phyloP scores from a whole-genome alignment of 495 filamentous ascomycete species.

The Lineolata rhizophorae region DNA sequence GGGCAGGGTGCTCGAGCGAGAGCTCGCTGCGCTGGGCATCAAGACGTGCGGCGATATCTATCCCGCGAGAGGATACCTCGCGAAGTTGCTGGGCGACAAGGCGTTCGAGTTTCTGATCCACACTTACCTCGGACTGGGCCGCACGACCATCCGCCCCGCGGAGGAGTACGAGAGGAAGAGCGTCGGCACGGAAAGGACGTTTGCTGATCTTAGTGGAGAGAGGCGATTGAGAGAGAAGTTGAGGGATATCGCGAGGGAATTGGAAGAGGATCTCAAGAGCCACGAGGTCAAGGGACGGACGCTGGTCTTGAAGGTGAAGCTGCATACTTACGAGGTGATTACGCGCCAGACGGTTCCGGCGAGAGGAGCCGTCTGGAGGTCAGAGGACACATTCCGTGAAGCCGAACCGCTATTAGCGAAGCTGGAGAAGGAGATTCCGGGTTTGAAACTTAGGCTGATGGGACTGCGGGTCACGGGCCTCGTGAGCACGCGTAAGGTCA shows the following conservation, averaged over 20 bases:
- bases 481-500: slow-evolving; percentile 55
- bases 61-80: slow-evolving; percentile 44
- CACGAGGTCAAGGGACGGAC: slow-evolving; percentile 78
- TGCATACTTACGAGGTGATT: slow-evolving; percentile 81
- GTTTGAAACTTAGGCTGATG: slow-evolving; percentile 67
- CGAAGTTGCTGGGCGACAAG: slow-evolving; percentile 74
- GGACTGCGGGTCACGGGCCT: slow-evolving; percentile 75
- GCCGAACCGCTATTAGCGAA: slow-evolving; percentile 66
- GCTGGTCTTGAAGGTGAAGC: slow-evolving; percentile 74
- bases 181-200: slow-evolving; percentile 85
- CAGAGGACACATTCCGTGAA: slow-evolving; percentile 69
- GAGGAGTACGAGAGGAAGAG: slow-evolving; percentile 86
- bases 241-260: slow-evolving; percentile 54
- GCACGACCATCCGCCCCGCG: slow-evolving; percentile 70
- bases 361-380: slow-evolving; percentile 41
- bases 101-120: slow-evolving; percentile 67
- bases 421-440: slow-evolving; percentile 66
- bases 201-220: slow-evolving; percentile 53
- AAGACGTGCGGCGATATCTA: slow-evolving; percentile 84
- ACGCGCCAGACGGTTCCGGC: slow-evolving; percentile 60
- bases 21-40: slow-evolving; percentile 70
- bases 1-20: slow-evolving; percentile 82
- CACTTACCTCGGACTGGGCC: slow-evolving; percentile 67
- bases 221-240: slow-evolving; percentile 55
- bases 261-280: slow-evolving; percentile 66